Evolutionary conservation across 495 filamentous ascomycete genomes (phyloP).

Genomic region (Penicillium chermesinum): DNA sequence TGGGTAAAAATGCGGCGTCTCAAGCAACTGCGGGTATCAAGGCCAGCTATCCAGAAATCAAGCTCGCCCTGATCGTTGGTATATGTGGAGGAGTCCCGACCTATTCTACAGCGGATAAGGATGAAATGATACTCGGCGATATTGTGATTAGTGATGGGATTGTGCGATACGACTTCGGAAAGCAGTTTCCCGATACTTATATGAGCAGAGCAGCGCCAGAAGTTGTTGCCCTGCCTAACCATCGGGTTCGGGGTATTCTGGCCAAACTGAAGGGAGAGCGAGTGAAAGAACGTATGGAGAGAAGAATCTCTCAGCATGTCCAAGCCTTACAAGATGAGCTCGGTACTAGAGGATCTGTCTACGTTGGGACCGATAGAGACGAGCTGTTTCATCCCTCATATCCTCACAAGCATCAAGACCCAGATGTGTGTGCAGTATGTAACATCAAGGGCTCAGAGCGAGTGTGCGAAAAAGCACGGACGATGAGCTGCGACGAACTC

Average conservation of each 20-base stretch:
- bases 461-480: background rate
- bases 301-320: background rate
- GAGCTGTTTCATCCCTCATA: constrained; percentile 13
- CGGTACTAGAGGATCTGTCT: constrained; percentile 1
- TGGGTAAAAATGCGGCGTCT: constrained; percentile 28
- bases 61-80: constrained; percentile 15
- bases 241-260: background rate
- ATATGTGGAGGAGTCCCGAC: constrained; percentile 29
- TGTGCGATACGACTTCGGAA: constrained; percentile 32
- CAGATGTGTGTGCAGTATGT: constrained; percentile 1
- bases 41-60: constrained; percentile 10
- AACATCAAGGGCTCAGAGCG: background rate
- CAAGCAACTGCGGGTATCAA: constrained; percentile 8
- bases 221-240: background rate
- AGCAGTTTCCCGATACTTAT: constrained; percentile 6
- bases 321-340: background rate
- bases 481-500: background rate
- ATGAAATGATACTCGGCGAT: constrained; percentile 37
- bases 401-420: constrained; percentile 17
- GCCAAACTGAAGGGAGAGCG: background rate
- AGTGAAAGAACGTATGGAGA: background rate
- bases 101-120: constrained; percentile 8
- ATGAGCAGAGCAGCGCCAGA: background rate
- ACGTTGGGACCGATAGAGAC: constrained; percentile 13
- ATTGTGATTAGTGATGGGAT: constrained; percentile 35